Percentiles rank a stretch among this genome's conserved stretches.
phyloP scores from a whole-genome alignment of 108 stramenopile genomes.

The Skeletonema costatum region DNA sequence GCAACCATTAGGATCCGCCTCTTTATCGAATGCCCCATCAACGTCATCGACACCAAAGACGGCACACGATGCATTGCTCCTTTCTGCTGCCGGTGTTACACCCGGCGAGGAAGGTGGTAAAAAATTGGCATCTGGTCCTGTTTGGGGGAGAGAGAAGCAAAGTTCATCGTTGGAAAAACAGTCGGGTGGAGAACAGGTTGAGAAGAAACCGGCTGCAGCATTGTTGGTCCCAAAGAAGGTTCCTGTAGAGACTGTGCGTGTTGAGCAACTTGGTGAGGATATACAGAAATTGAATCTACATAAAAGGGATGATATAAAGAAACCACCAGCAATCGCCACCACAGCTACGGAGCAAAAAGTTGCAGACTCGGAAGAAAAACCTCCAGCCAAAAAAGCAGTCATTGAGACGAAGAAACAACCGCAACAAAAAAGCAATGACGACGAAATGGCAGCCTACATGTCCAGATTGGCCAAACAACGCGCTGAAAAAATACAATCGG shows the following conservation, averaged over 20 bases:
- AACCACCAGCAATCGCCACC: neutral
- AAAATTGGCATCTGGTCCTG: conserved; percentile 2
- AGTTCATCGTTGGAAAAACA: neutral
- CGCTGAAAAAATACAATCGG: conserved; percentile 54
- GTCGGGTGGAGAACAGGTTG: neutral
- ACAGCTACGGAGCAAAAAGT: neutral
- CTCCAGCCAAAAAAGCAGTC: neutral
- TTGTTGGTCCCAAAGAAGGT: neutral
- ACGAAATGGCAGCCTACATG: conserved; percentile 49
- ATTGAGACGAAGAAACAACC: conserved; percentile 2
- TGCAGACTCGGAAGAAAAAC: neutral
- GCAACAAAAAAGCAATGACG: conserved; percentile 25
- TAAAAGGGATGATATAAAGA: neutral
- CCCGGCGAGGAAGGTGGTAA: conserved; percentile 2
- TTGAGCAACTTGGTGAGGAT: neutral
- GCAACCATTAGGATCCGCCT: conserved; percentile 33
- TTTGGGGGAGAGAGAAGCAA: conserved; percentile 3
- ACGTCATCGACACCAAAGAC: conserved; percentile 43
- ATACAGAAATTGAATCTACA: neutral
- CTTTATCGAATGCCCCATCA: neutral
- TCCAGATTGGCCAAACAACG: conserved; percentile 64
- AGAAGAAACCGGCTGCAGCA: neutral
- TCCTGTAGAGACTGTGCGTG: neutral
- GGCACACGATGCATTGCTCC: conserved; percentile 32
- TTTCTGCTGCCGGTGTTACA: conserved; percentile 29